These are phyloP conservation scores for Verticillium longisporum DNA, from an alignment of 2,329 filamentous ascomycete genomes.

Conservation along the genomic window DNA sequence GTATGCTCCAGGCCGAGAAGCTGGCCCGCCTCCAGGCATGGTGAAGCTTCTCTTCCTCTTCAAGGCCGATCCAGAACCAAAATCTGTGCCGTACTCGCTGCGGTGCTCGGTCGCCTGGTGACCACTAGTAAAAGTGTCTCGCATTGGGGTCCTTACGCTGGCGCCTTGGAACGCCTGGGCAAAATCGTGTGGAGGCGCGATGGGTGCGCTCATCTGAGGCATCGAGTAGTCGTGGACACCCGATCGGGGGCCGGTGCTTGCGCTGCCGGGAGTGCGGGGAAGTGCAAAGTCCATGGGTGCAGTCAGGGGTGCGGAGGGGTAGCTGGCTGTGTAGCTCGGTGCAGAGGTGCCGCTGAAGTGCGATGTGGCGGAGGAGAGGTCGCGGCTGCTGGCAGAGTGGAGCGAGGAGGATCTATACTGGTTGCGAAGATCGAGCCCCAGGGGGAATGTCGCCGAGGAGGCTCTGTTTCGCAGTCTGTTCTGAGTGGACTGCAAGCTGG, in stretches of 20 bases:
- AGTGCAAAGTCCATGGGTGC: slow-evolving; percentile 47
- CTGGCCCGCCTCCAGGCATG: slow-evolving; percentile 3
- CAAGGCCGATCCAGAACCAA: slow-evolving; percentile 16
- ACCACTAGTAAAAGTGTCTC: slow-evolving; percentile 34
- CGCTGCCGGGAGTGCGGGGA: slow-evolving; percentile 32
- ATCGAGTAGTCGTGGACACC: slow-evolving; percentile 40
- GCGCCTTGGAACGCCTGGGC: slow-evolving; percentile 38
- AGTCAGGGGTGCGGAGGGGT: slow-evolving; percentile 46
- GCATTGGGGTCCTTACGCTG: slow-evolving; percentile 35
- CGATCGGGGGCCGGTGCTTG: slow-evolving; percentile 15
- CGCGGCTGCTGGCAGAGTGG: slow-evolving; percentile 21
- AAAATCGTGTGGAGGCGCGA: slow-evolving; percentile 46
- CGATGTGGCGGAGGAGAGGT: slow-evolving; percentile 12
- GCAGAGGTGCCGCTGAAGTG: slow-evolving; percentile 19
- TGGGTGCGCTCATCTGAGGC: slow-evolving; percentile 48
- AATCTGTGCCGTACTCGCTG: slow-evolving; percentile 18
- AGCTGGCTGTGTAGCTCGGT: slow-evolving; percentile 42
- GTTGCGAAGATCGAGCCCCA: slow-evolving; percentile 36
- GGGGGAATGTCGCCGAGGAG: slow-evolving; percentile 38
- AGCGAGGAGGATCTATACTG: slow-evolving; percentile 37
- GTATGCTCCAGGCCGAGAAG: slow-evolving; percentile 13
- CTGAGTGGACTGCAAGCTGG: slow-evolving; percentile 32
- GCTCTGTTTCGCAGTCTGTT: slow-evolving; percentile 41
- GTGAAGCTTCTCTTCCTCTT: slow-evolving; percentile 33
- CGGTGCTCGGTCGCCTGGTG: slow-evolving; percentile 12